Percentiles rank a stretch among this genome's conserved stretches.
Conservation (phyloP, 2,329 filamentous ascomycete species). For the Hypoxylon sp. region DNA sequence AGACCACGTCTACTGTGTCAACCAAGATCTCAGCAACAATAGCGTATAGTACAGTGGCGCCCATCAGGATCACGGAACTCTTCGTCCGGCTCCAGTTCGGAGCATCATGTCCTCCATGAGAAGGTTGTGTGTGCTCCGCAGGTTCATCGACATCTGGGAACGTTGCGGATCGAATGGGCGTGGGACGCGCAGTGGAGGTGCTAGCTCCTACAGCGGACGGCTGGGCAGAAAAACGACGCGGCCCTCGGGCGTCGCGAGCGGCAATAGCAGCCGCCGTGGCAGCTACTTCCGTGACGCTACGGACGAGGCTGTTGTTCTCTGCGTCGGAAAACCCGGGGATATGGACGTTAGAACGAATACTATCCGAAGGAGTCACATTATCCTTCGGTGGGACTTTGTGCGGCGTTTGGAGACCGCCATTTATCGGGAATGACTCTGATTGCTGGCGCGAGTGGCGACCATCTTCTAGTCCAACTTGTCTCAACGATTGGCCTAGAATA, state of each 20-base stretch:
- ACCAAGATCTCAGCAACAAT: conserved; percentile 97
- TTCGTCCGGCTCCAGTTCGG: conserved; percentile 97
- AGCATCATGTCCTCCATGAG: conserved; percentile 89
- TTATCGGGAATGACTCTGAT: conserved; percentile 54
- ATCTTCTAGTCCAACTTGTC: conserved; percentile 81
- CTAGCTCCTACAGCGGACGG: conserved; percentile 49
- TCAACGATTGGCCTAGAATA: conserved; percentile 90
- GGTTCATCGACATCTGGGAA: conserved; percentile 65
- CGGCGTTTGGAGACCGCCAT: conserved; percentile 68
- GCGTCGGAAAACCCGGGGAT: conserved; percentile 83
- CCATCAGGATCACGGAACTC: conserved; percentile 89
- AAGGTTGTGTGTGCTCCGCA: conserved; percentile 59
- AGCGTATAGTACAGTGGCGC: conserved; percentile 93
- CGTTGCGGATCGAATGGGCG: conserved; percentile 57
- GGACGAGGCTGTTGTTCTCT: conserved; percentile 84
- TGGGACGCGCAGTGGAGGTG: conserved; percentile 51
- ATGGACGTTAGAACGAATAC: conserved; percentile 62
- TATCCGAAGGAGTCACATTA: conserved; percentile 60
- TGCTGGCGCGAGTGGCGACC: conserved; percentile 51
- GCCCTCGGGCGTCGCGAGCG: conserved; percentile 77
- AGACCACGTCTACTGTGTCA: conserved; percentile 95
- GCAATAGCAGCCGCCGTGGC: conserved; percentile 91
- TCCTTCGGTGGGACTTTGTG: conserved; percentile 83
- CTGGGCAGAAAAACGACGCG: conserved; percentile 59
- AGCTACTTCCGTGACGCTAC: conserved; percentile 93